These are phyloP conservation scores for Leptodermis oblonga DNA, from an alignment of 257 asterid genomes.

Conservation along the genomic window DNA sequence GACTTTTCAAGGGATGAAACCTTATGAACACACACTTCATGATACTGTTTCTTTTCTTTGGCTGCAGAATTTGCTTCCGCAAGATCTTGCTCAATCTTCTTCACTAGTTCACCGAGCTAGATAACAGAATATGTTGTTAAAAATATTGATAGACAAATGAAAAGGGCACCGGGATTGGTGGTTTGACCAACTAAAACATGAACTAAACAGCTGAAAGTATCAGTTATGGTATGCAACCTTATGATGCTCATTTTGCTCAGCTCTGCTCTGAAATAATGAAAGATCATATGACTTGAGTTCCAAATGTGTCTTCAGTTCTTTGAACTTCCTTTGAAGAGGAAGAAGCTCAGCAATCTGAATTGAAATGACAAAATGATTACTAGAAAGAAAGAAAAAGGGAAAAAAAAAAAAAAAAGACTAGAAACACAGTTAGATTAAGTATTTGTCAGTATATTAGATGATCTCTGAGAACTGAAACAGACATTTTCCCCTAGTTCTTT, in stretches of 20 bases:
- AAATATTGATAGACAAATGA: background rate
- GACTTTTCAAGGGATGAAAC: conserved; percentile 74
- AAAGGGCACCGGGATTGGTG: background rate
- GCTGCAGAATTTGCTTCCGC: conserved; percentile 60
- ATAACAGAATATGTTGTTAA: conserved; percentile 21
- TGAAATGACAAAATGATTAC: conserved; percentile 10
- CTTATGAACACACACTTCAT: conserved; percentile 55
- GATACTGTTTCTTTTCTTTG: conserved; percentile 54
- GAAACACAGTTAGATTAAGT: background rate
- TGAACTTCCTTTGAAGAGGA: conserved; percentile 80
- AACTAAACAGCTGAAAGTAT: background rate
- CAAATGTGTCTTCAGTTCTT: conserved; percentile 70
- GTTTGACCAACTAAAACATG: background rate
- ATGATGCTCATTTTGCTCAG: conserved; percentile 94
- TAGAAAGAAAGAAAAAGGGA: too few species aligned
- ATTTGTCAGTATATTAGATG: background rate
- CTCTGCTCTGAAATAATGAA: conserved; percentile 73
- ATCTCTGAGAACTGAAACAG: too few species aligned
- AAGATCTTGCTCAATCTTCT: conserved; percentile 72
- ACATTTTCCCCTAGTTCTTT: background rate
- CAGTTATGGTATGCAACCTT: conserved; percentile 49
- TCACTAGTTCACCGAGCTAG: conserved; percentile 83
- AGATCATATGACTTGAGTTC: conserved; percentile 95
- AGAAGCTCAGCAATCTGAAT: conserved; percentile 78
- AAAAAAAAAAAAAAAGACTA: background rate